phyloP scores from a whole-genome alignment of 2,329 filamentous ascomycete genomes.

The Hortaea werneckii region DNA sequence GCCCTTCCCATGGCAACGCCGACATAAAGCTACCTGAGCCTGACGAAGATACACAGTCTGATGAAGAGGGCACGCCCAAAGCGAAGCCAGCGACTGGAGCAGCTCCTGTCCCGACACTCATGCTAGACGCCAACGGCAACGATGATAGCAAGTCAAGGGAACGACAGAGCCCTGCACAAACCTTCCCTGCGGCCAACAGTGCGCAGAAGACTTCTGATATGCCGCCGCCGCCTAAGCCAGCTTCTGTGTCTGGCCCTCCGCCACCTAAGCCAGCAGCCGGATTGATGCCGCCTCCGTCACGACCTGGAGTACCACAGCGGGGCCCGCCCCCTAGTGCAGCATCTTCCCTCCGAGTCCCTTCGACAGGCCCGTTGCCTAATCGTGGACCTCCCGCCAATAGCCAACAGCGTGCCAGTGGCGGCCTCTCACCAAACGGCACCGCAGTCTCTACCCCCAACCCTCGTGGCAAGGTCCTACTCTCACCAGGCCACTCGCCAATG shows the following conservation, averaged over 20 bases:
- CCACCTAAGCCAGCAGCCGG: constrained; percentile 10
- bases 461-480: constrained; percentile 61
- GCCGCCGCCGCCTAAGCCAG: constrained; percentile 26
- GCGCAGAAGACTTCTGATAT: constrained; percentile 35
- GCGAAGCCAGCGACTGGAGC: constrained; percentile 9
- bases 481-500: constrained; percentile 86
- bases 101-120: constrained; percentile 17
- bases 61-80: constrained; percentile 19
- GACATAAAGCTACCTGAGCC: background rate
- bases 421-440: constrained; percentile 21
- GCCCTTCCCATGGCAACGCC: background rate
- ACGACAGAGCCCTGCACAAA: constrained; percentile 2
- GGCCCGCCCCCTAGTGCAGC: constrained; percentile 19
- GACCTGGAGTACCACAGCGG: constrained; percentile 6
- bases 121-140: constrained; percentile 20
- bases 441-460: constrained; percentile 31
- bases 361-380: constrained; percentile 40
- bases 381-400: constrained; percentile 31
- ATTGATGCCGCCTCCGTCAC: constrained; percentile 22
- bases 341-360: constrained; percentile 31
- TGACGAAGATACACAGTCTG: constrained; percentile 3
- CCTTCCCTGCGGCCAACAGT: constrained; percentile 37
- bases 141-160: constrained; percentile 21
- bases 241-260: constrained; percentile 10
- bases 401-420: constrained; percentile 28